Conservation (phyloP, 352 stramenopile species). For the Phytophthora syringae region DNA sequence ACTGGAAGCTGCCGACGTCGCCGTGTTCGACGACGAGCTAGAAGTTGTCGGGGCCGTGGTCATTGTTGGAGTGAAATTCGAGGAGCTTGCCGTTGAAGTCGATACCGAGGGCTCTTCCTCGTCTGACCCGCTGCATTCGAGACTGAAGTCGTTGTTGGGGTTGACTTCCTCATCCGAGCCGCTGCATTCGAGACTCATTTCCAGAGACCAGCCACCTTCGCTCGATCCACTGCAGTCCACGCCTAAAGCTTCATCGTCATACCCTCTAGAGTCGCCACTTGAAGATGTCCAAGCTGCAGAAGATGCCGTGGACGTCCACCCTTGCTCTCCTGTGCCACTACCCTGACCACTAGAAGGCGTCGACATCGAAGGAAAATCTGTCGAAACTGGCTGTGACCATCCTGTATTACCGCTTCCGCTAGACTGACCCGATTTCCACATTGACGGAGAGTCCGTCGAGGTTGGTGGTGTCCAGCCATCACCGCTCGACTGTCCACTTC, state of each 20-base stretch:
- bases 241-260: constrained; percentile 4
- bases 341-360: constrained; percentile 5
- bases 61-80: neutral
- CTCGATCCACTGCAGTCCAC: constrained; percentile 20
- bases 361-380: neutral
- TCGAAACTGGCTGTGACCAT: constrained; percentile 16
- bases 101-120: constrained; percentile 12
- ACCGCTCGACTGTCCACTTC: constrained; percentile 9
- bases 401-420: neutral
- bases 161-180: constrained; percentile 16
- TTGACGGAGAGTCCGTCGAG: neutral
- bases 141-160: constrained; percentile 4
- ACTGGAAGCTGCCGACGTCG: constrained; percentile 7
- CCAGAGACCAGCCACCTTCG: neutral
- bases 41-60: constrained; percentile 8
- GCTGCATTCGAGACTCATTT: constrained; percentile 29
- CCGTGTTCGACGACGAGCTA: constrained; percentile 23
- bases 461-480: neutral
- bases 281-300: neutral
- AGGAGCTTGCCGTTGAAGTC: constrained; percentile 10
- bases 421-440: constrained; percentile 5
- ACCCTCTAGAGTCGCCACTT: constrained; percentile 4
- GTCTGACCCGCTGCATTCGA: constrained; percentile 25
- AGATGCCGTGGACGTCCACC: constrained; percentile 2
- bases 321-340: constrained; percentile 8